Evolutionary conservation across 2,329 filamentous ascomycete species (phyloP).

Genomic region (Neospermospora avenae): DNA sequence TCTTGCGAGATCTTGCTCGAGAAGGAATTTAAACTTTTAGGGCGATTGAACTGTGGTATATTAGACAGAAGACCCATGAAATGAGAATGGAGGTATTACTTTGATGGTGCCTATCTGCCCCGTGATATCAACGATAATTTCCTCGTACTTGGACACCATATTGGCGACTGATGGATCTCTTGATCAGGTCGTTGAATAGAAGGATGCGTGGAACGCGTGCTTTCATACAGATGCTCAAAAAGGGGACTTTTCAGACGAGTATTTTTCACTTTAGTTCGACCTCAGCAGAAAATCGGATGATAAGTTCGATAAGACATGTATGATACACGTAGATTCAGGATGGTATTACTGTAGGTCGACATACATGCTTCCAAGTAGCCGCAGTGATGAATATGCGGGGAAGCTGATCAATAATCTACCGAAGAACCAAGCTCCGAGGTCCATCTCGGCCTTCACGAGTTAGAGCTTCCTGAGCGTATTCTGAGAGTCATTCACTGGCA

Average conservation of each 20-base stretch:
- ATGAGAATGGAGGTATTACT: slow-evolving; percentile 22
- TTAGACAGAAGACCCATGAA: slow-evolving; percentile 38
- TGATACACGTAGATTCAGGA: neutral
- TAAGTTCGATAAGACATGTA: neutral
- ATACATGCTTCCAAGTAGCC: neutral
- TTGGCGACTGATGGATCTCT: neutral
- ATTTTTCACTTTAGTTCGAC: neutral
- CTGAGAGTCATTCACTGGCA: too few relatives aligned
- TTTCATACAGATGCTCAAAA: neutral
- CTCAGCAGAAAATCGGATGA: neutral
- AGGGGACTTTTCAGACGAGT: neutral
- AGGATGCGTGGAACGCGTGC: neutral
- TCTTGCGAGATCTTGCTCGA: slow-evolving; percentile 44
- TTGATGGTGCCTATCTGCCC: slow-evolving; percentile 45
- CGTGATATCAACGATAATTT: slow-evolving; percentile 43
- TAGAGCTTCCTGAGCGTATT: too few relatives aligned
- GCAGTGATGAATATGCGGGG: neutral
- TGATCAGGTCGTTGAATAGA: neutral
- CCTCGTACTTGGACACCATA: slow-evolving; percentile 35
- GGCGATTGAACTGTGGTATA: slow-evolving; percentile 43
- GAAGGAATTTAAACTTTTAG: slow-evolving; percentile 46
- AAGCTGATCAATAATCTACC: slow-evolving; percentile 12
- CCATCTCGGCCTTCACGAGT: neutral
- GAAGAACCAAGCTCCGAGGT: neutral
- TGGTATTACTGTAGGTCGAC: too few relatives aligned